These are phyloP conservation scores for Xylaria sp. DNA, from an alignment of 2,329 filamentous ascomycete species.

Conservation along the genomic window DNA sequence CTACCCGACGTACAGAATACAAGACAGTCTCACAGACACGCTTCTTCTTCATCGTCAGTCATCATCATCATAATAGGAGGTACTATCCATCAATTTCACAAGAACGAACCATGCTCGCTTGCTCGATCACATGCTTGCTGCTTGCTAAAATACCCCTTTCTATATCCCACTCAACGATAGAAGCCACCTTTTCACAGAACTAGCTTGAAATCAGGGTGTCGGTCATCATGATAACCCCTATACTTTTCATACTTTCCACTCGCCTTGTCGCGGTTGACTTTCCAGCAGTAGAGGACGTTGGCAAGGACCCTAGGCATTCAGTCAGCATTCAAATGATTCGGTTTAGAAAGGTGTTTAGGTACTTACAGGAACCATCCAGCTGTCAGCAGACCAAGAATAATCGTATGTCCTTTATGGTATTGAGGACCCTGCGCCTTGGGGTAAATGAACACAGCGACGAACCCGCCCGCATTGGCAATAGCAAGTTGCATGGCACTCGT, in stretches of 20 bases:
- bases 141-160: no score
- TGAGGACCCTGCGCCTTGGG: slow-evolving; percentile 50
- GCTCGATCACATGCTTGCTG: no score
- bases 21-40: no score
- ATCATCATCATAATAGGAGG: no score
- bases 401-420: slow-evolving; percentile 56
- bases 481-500: slow-evolving; percentile 60
- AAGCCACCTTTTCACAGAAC: slow-evolving; percentile 40
- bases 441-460: slow-evolving; percentile 61
- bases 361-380: slow-evolving; percentile 60
- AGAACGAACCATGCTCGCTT: no score
- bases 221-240: slow-evolving; percentile 54
- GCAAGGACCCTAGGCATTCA: slow-evolving; percentile 43
- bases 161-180: no score
- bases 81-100: no score
- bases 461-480: slow-evolving; percentile 62
- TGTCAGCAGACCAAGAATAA: slow-evolving; percentile 55
- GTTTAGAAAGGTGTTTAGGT: background rate
- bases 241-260: slow-evolving; percentile 55
- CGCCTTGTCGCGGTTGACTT: slow-evolving; percentile 58
- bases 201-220: slow-evolving; percentile 58
- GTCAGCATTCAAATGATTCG: background rate
- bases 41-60: no score
- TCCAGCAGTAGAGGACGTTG: slow-evolving; percentile 58
- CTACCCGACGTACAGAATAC: no score